Evolutionary conservation across 225 moss, liverwort and hornwort species (phyloP), one percentile per base, ranked within the genome.

Genomic region (Takakia lepidozioides): DNA sequence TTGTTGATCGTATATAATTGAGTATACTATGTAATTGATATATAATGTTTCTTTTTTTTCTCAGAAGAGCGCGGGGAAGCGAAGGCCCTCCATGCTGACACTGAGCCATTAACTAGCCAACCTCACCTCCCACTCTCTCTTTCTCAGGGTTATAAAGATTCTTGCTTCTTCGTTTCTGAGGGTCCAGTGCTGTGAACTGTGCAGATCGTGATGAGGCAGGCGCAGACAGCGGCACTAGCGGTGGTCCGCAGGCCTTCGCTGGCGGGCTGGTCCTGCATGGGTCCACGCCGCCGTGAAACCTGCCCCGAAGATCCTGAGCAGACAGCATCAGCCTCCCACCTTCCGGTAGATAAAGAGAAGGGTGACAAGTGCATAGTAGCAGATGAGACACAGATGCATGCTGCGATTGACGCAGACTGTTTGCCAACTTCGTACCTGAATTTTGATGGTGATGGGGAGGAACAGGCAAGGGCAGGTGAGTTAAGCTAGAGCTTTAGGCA

Each of bases 161-260:
- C n/a, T n/a, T n/a, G 24, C n/a, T 46, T 8, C 14, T 46, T 22
- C 26, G 27, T 23, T 38, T 4, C 25, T 38, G 24, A 52, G 13
- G 23, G 21, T 21, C 25, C 14, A 24, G 9, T 24, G 16, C n/a
- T 41, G 8, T 48, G 11, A 44, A 47, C 56, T 39, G 19, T 30
- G 19, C 75, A 93, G 93, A 87, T 93, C 37, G 85, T 93, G 28
- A 85, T 93, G 75, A 83, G 65, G 55, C 88, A 88, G 63, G 93
- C 88, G 38, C 93, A 93, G 47, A 83, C 69, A 48, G 77, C 88
- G 20, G 88, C 92, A 49, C 85, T 88, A 78, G 85, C 93, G 54
- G 92, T 92, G 25, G 92, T 78, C 3, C 88, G 88, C 27, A 82
- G 82, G 54, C 85, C 88, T 19, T 68, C 82, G 27, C 62, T 92